These are phyloP conservation scores for Leccinum arenicola DNA, from an alignment of 768 basidiomycete species.

Conservation along the genomic window DNA sequence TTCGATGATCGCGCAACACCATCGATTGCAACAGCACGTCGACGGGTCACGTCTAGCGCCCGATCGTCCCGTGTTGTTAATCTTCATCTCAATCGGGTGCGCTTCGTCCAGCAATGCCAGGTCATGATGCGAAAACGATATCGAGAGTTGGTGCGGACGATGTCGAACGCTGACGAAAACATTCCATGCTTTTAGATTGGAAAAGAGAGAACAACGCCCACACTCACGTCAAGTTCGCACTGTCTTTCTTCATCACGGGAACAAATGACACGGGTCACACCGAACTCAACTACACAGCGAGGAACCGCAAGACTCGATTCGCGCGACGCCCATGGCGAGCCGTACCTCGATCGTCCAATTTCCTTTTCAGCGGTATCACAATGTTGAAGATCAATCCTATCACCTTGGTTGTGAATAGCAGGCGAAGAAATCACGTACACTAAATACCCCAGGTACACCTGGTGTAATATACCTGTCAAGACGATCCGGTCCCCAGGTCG, in stretches of 20 bases:
- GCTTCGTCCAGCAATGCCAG: constrained; percentile 82
- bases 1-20: constrained; percentile 38
- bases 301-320: constrained; percentile 30
- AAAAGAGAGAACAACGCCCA: background rate
- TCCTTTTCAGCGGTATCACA: background rate
- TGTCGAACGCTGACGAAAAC: constrained; percentile 51
- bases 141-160: constrained; percentile 53
- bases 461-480: constrained; percentile 60
- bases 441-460: constrained; percentile 33
- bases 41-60: constrained; percentile 60
- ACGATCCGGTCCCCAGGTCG: constrained; percentile 39
- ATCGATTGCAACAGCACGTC: constrained; percentile 81
- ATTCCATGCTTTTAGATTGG: background rate
- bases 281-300: constrained; percentile 54
- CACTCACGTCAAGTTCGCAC: constrained; percentile 48
- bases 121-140: constrained; percentile 54
- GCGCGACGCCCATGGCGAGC: constrained; percentile 41
- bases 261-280: constrained; percentile 52
- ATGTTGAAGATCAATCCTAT: background rate
- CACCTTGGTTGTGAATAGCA: background rate
- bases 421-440: constrained; percentile 10
- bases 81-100: constrained; percentile 67
- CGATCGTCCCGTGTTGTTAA: constrained; percentile 70
- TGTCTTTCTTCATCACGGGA: constrained; percentile 46
- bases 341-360: constrained; percentile 68